A percentile compares a stretch with the other conserved stretches of the same genome.
phyloP scores from a whole-genome alignment of 306 rosid species.

The Vigna unguiculata region DNA sequence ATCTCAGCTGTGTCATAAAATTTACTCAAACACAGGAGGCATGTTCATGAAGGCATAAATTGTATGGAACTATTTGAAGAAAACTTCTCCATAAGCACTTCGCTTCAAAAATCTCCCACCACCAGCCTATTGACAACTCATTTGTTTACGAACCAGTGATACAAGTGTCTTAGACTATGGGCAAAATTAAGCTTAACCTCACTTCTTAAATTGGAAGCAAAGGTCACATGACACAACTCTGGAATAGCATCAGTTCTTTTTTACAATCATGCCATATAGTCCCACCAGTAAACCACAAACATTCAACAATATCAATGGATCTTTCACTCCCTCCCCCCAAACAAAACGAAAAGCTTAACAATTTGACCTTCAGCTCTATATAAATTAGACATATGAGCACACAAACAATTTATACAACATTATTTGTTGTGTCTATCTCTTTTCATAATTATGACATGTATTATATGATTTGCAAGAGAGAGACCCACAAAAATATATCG shows the following conservation, averaged over 20 bases:
- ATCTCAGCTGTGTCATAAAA: constrained; percentile 16
- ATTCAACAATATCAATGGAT: background rate
- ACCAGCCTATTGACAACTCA: constrained; percentile 20
- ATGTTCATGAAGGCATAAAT: background rate
- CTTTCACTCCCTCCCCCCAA: background rate
- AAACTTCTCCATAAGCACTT: too few relatives aligned
- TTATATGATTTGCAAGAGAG: too few relatives aligned
- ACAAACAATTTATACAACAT: too few relatives aligned
- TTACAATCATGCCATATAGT: background rate
- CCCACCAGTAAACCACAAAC: constrained; percentile 14
- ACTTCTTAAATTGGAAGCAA: background rate
- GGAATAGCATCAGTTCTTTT: background rate
- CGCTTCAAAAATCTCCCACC: background rate
- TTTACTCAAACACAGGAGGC: background rate
- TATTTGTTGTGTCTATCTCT: too few relatives aligned
- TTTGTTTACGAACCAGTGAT: background rate
- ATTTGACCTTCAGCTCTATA: background rate
- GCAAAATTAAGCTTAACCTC: constrained; percentile 16
- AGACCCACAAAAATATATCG: too few relatives aligned
- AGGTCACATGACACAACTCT: constrained; percentile 12
- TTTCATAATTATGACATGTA: too few relatives aligned
- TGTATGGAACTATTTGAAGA: too few relatives aligned
- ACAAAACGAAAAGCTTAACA: background rate
- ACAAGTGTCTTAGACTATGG: background rate
- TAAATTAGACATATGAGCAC: too few relatives aligned